Percentiles rank a stretch among this genome's conserved stretches.
phyloP scores from a whole-genome alignment of 2,329 filamentous ascomycete species.

The Lojkania enalia region DNA sequence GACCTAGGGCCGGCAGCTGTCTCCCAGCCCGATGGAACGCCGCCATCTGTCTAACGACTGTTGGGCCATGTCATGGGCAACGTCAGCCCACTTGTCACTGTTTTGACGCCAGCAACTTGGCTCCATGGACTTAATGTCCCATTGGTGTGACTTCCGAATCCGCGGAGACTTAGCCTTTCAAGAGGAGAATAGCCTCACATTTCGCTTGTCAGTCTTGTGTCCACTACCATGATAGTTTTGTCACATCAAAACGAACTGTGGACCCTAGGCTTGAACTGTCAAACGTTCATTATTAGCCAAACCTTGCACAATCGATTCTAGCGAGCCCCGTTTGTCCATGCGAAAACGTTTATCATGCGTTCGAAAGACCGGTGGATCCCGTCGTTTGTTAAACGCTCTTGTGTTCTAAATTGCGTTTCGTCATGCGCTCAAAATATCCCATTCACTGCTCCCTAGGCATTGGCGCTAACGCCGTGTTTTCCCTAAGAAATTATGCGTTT shows the following conservation, averaged over 20 bases:
- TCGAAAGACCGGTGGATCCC: background rate
- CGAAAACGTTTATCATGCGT: background rate
- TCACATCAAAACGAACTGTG: background rate
- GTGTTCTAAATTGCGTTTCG: no score
- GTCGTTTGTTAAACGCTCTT: constrained; percentile 1
- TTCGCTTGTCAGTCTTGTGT: no score
- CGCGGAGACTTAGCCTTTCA: background rate
- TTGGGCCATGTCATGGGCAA: no score
- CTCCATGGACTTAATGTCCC: background rate
- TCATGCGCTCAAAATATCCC: no score
- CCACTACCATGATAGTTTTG: background rate
- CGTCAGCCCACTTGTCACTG: background rate
- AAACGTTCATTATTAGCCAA: background rate
- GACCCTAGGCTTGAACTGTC: background rate
- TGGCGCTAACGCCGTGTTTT: no score
- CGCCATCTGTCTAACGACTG: no score
- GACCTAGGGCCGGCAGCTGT: background rate
- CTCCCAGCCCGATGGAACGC: background rate
- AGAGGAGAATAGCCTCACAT: background rate
- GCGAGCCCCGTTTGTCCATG: background rate
- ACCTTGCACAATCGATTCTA: background rate
- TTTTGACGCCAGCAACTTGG: background rate
- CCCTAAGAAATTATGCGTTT: no score
- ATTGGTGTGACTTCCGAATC: background rate
- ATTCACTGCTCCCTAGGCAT: no score